A percentile compares a stretch with the other conserved stretches of the same genome.
Conservation (phyloP, 2,329 filamentous ascomycete genomes). For the Penicillium sclerotigenum region DNA sequence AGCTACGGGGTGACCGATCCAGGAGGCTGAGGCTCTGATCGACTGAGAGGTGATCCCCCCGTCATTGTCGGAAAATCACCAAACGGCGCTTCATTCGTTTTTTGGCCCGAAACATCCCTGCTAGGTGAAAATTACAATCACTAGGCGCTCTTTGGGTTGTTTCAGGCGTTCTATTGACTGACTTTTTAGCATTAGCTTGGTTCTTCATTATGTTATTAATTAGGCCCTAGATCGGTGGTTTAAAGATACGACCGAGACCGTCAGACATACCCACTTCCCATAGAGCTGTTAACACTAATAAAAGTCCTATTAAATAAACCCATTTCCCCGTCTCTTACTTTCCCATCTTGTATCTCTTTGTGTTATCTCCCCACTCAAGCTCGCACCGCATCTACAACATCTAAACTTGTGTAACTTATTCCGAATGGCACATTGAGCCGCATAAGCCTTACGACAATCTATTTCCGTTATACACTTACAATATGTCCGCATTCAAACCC, state of each 20-base stretch:
- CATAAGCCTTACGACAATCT: not conserved
- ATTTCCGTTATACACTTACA: not conserved
- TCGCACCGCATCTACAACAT: too few species aligned
- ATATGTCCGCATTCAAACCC: not conserved
- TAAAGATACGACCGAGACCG: not conserved
- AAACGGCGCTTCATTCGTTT: not conserved
- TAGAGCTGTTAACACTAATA: not conserved
- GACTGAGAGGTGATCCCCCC: not conserved
- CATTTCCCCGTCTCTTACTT: not conserved
- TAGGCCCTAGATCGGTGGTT: not conserved
- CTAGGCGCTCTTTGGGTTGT: not conserved
- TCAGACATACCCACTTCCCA: not conserved
- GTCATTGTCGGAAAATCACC: not conserved
- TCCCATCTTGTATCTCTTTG: not conserved
- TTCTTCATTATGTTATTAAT: not conserved
- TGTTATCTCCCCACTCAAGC: not conserved
- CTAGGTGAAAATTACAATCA: not conserved
- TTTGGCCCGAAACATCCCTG: not conserved
- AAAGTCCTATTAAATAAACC: not conserved
- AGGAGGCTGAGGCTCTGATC: slow-evolving; percentile 10
- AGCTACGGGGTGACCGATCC: not conserved
- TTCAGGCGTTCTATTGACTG: not conserved
- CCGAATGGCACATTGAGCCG: not conserved
- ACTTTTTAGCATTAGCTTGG: not conserved
- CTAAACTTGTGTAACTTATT: not conserved